Conservation (phyloP, 441 rosid genomes). For the Jatropha multifida region DNA sequence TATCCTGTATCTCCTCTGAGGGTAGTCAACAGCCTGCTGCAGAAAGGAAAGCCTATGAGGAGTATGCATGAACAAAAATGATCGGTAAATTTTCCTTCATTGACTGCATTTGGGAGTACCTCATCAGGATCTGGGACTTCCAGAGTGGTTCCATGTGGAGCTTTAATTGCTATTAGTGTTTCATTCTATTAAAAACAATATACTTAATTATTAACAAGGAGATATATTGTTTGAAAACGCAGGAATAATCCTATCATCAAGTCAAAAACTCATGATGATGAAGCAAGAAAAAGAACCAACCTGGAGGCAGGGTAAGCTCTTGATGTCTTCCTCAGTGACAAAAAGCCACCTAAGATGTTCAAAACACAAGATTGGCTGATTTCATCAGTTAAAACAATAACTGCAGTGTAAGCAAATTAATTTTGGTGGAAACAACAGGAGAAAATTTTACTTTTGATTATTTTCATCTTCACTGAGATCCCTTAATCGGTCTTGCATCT, state of each 20-base stretch:
- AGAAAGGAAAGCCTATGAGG: slow-evolving; percentile 24
- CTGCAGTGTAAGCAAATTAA: background rate
- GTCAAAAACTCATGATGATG: slow-evolving; percentile 5
- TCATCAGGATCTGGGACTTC: slow-evolving; percentile 99
- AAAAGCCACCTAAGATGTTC: slow-evolving; percentile 72
- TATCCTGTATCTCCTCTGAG: slow-evolving; percentile 91
- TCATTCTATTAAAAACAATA: slow-evolving; percentile 59
- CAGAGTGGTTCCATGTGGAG: slow-evolving; percentile 98
- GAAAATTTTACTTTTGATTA: slow-evolving; percentile 66
- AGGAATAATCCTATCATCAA: slow-evolving; percentile 19
- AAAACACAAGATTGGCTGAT: slow-evolving; percentile 28
- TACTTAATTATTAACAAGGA: slow-evolving; percentile 10
- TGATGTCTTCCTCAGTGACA: slow-evolving; percentile 95
- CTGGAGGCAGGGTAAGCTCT: slow-evolving; percentile 91
- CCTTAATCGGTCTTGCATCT: slow-evolving; percentile 84
- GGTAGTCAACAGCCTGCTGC: slow-evolving; percentile 77
- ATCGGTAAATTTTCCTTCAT: background rate
- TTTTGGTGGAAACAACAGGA: slow-evolving; percentile 7
- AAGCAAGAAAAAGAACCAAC: slow-evolving; percentile 36
- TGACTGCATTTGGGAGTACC: slow-evolving; percentile 47
- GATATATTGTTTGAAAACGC: slow-evolving; percentile 5
- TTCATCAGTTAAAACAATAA: slow-evolving; percentile 13
- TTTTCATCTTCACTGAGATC: slow-evolving; percentile 86
- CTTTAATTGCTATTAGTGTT: slow-evolving; percentile 93
- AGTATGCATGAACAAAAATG: slow-evolving; percentile 8